Conservation (phyloP, 306 rosid species). For the Vicia villosa region DNA sequence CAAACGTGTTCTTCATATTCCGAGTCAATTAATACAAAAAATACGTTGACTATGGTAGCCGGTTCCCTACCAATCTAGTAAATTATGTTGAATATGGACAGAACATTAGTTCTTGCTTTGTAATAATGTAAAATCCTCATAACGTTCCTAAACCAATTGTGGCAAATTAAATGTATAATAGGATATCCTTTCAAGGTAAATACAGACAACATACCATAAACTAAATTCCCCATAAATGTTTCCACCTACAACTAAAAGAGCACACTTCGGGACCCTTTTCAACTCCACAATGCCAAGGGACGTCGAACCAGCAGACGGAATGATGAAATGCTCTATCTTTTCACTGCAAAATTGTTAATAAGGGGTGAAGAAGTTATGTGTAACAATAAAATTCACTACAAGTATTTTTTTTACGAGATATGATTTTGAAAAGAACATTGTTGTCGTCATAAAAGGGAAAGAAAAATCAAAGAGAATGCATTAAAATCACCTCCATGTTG, state of each 20-base stretch:
- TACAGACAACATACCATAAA: conserved; percentile 67
- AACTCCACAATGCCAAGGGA: conserved; percentile 81
- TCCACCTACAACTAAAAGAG: conserved; percentile 67
- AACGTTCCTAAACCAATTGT: neutral
- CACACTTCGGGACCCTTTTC: conserved; percentile 68
- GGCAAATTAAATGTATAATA: too few relatives aligned
- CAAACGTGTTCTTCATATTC: conserved; percentile 1
- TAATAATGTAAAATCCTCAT: neutral
- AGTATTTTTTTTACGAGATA: too few relatives aligned
- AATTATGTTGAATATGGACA: too few relatives aligned
- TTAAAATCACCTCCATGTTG: conserved; percentile 75
- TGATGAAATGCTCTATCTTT: conserved; percentile 47
- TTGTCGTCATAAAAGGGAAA: conserved; percentile 5
- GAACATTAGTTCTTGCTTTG: neutral
- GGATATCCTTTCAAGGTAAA: conserved; percentile 20
- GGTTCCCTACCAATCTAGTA: too few relatives aligned
- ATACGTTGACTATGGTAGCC: too few relatives aligned
- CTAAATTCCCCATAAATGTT: conserved; percentile 73
- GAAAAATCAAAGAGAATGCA: conserved; percentile 26
- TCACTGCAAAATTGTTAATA: conserved; percentile 60
- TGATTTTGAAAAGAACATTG: conserved; percentile 23
- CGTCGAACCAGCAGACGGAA: conserved; percentile 54
- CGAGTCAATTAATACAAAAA: too few relatives aligned
- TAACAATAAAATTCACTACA: too few relatives aligned
- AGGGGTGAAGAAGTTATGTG: too few relatives aligned